These are phyloP conservation scores for Lipomyces orientalis DNA, from an alignment of 805 yeast genomes.

Conservation along the genomic window DNA sequence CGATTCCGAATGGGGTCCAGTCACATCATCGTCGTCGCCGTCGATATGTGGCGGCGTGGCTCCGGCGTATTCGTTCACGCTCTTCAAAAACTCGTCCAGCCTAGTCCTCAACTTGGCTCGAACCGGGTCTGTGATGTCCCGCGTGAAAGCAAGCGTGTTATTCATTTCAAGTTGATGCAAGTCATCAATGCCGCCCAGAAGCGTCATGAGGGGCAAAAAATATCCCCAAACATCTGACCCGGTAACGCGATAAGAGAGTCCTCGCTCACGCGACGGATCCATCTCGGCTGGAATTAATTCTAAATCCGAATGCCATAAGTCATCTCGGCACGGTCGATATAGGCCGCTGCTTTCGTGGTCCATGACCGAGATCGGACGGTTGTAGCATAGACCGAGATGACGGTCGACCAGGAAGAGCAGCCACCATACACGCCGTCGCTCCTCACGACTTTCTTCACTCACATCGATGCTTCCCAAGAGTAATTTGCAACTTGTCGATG, in stretches of 20 bases:
- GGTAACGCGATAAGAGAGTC: slow-evolving; percentile 42
- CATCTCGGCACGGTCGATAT: slow-evolving; percentile 47
- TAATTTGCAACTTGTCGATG: slow-evolving; percentile 5
- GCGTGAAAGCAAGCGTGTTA: slow-evolving; percentile 37
- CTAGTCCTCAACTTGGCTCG: slow-evolving; percentile 28
- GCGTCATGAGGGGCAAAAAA: slow-evolving; percentile 47
- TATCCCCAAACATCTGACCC: slow-evolving; percentile 50
- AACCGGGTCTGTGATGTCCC: slow-evolving; percentile 34
- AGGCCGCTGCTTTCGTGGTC: slow-evolving; percentile 46
- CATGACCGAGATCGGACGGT: slow-evolving; percentile 44
- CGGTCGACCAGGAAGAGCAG: slow-evolving; percentile 50
- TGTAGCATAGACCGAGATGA: slow-evolving; percentile 49
- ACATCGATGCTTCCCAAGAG: neutral
- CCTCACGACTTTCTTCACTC: slow-evolving; percentile 47
- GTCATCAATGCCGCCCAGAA: slow-evolving; percentile 45
- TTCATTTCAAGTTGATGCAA: slow-evolving; percentile 40
- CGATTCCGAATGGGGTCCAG: neutral
- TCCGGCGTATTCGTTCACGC: slow-evolving; percentile 31
- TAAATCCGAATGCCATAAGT: slow-evolving; percentile 44
- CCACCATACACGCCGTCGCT: slow-evolving; percentile 52
- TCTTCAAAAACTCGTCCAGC: slow-evolving; percentile 28
- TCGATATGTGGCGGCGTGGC: neutral
- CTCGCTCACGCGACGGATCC: slow-evolving; percentile 43
- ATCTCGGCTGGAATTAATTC: slow-evolving; percentile 43
- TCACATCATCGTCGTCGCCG: neutral